A percentile compares a stretch with the other conserved stretches of the same genome.
phyloP scores from a whole-genome alignment of 305 asterid species.

The Fraxinus angustifolia region DNA sequence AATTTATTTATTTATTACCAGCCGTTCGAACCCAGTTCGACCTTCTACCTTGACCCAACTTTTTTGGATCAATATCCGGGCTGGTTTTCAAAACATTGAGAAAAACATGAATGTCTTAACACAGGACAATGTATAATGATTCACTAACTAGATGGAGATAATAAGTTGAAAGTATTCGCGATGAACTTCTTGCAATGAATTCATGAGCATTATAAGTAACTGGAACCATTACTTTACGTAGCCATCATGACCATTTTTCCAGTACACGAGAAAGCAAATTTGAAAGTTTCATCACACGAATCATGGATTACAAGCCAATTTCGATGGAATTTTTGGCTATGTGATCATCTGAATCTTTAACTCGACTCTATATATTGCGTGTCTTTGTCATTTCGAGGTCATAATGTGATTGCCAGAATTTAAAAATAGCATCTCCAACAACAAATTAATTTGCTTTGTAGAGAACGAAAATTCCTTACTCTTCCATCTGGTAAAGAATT shows the following conservation, averaged over 20 bases:
- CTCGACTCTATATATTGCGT: no score
- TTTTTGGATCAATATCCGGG: background rate
- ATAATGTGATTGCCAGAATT: no score
- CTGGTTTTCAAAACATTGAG: background rate
- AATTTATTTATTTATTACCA: no score
- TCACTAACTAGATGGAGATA: background rate
- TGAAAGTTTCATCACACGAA: background rate
- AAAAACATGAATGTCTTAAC: background rate
- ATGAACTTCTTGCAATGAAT: background rate
- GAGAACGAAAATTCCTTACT: background rate
- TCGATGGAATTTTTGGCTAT: background rate
- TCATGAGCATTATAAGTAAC: background rate
- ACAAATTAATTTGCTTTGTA: background rate
- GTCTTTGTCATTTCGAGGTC: no score
- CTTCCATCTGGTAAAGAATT: background rate
- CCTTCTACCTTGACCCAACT: background rate
- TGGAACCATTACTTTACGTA: background rate
- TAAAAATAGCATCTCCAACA: background rate
- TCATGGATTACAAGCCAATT: background rate
- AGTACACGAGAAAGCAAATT: background rate
- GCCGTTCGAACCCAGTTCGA: background rate
- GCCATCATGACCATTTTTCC: background rate
- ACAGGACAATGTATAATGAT: background rate
- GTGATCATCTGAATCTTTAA: background rate
- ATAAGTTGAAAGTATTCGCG: no score